Conservation (phyloP, 352 stramenopile species). For the Phytopythium mirpurense region DNA sequence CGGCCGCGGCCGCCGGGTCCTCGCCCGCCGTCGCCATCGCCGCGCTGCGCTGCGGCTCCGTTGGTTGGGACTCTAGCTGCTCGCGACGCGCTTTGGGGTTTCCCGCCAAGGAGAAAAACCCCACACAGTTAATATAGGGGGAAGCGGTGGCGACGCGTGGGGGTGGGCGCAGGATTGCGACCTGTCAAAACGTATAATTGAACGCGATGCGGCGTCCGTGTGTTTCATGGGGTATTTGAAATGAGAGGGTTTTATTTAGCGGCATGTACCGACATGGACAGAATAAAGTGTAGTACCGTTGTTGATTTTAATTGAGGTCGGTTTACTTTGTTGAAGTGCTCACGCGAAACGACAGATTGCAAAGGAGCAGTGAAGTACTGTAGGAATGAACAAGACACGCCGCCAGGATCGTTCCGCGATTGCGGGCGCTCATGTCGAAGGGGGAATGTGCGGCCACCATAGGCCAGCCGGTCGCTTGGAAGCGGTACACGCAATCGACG, state of each 20-base stretch:
- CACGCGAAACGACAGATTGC: too few species aligned
- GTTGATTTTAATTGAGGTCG: not conserved
- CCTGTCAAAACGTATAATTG: not conserved
- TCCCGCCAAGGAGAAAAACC: not conserved
- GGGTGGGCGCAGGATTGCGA: not conserved
- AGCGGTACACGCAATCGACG: not conserved
- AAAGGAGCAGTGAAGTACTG: too few species aligned
- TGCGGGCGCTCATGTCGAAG: not conserved
- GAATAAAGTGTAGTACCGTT: not conserved
- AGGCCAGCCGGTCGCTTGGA: constrained; percentile 1
- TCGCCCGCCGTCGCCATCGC: constrained; percentile 19
- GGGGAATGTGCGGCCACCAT: not conserved
- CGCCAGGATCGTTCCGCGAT: not conserved
- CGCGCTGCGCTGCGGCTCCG: not conserved
- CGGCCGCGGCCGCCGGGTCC: constrained; percentile 17
- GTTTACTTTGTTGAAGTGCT: not conserved
- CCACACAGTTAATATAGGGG: not conserved
- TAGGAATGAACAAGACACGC: too few species aligned
- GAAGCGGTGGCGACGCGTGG: not conserved
- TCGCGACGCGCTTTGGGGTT: too few species aligned
- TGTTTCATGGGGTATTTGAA: not conserved
- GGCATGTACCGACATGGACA: not conserved
- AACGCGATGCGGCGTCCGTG: not conserved
- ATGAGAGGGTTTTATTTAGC: not conserved
- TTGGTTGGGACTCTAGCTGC: too few species aligned